phyloP scores from a whole-genome alignment of 176 grass and related monocot genomes.

The Saccharum spontaneum region DNA sequence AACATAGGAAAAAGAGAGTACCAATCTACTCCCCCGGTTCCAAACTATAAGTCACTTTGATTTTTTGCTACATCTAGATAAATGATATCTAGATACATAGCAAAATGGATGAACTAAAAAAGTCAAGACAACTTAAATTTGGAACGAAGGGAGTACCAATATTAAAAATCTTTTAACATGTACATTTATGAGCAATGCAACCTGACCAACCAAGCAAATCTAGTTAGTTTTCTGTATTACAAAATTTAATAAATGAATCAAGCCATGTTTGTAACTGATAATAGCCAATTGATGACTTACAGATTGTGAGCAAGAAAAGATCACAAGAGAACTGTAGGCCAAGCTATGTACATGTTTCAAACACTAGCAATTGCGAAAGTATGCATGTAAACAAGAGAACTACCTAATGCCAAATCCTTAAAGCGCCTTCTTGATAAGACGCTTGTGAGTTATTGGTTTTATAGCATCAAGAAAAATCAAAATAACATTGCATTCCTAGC shows the following conservation, averaged over 20 bases:
- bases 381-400: neutral
- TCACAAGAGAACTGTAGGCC: neutral
- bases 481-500: constrained; percentile 98
- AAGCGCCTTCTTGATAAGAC: constrained; percentile 96
- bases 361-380: neutral
- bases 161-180: no score
- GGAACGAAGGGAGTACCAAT: no score
- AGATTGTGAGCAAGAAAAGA: constrained; percentile 1
- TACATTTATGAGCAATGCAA: no score
- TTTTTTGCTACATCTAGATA: no score
- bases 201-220: no score
- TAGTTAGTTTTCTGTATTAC: no score
- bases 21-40: no score
- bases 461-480: constrained; percentile 96
- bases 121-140: no score
- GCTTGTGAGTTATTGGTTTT: constrained; percentile 98
- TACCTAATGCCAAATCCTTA: constrained; percentile 99
- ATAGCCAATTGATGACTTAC: neutral
- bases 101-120: no score
- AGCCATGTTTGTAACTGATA: neutral
- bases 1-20: no score
- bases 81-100: no score
- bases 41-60: no score
- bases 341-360: neutral
- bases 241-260: neutral